Base-by-base conservation (phyloP, 108 stramenopile species). In the Bacterosira constricta region DNA sequence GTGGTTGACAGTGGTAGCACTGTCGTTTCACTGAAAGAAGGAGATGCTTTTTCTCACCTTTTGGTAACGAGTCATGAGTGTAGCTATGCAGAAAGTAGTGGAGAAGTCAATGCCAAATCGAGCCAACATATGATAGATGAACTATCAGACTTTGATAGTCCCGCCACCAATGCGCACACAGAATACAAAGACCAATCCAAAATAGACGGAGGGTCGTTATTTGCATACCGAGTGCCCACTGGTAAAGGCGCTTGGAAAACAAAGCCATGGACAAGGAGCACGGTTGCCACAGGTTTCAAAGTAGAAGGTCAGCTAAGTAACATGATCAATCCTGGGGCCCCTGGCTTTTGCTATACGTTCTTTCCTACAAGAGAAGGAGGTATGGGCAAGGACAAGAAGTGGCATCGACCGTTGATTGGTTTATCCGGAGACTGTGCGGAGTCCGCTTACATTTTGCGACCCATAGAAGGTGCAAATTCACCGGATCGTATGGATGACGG, bases 401-500 rank as follows among this genome's bases (percentile, higher is more conserved):
- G 61, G 70, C 70, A 75, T 62, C 91, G 92, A n/a, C 97, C 96
- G 2, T 66, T 96, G 83, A 97, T 98, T 71, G 92, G 90, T 23
- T 65, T 98, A 2, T 93, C 97, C 1, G 97, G 97, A 23, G 97
- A 98, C 70, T 96, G 97, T 63, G 90, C 96, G n/a, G 96, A 97
- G 65, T 88, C 96, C 23, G 96, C 96, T 6, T 98, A 96, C 79
- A 90, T 98, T 21, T 88, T 93, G 23, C 86, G 96, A 38, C 97
- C 97, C 0, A 85, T 84, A 13, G 71, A 76, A 42, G 50, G n/a
- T 5, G 25, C 58, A 30, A 30, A 29, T n/a, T 30, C 32, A 50
- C 45, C 30, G 15, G 38, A 46, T 47, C n/a, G 18, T 23, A 26
- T 42, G 45, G 52, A 57, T 42, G 31, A 58, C 31, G 38, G 30